phyloP scores from a whole-genome alignment of 306 rosid genomes.

The Benincasa hispida region DNA sequence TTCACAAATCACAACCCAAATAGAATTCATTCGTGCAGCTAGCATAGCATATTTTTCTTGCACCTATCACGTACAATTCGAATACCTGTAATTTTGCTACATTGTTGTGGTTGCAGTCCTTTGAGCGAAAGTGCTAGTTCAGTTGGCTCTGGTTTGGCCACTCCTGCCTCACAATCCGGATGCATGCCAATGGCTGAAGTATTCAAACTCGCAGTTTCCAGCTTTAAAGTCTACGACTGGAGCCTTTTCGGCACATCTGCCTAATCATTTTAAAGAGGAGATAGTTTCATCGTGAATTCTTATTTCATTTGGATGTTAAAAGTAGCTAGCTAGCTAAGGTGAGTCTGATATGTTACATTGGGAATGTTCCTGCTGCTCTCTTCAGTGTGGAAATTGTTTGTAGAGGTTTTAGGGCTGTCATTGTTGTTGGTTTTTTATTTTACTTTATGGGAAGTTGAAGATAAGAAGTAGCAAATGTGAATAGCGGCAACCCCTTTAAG shows the following conservation, averaged over 20 bases:
- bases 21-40: not conserved
- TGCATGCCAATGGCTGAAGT: conserved; percentile 59
- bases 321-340: not conserved
- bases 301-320: not conserved
- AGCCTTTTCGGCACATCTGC: conserved; percentile 34
- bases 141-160: conserved; percentile 58
- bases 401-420: not conserved
- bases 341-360: not conserved
- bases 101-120: conserved; percentile 39
- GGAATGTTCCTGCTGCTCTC: not conserved
- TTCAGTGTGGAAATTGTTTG: not conserved
- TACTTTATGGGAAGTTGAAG: not conserved
- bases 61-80: not conserved
- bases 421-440: not conserved
- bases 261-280: not conserved
- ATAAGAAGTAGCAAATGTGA: not conserved
- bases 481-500: not conserved
- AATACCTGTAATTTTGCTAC: not conserved
- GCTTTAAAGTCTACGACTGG: conserved; percentile 76
- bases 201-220: conserved; percentile 49
- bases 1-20: not conserved
- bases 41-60: not conserved
- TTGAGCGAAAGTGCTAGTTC: conserved; percentile 69
- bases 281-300: not conserved
- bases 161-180: conserved; percentile 64